A percentile compares a stretch with the other conserved stretches of the same genome.
Conservation (phyloP, 805 yeast genomes). For the Pichia eremophila region DNA sequence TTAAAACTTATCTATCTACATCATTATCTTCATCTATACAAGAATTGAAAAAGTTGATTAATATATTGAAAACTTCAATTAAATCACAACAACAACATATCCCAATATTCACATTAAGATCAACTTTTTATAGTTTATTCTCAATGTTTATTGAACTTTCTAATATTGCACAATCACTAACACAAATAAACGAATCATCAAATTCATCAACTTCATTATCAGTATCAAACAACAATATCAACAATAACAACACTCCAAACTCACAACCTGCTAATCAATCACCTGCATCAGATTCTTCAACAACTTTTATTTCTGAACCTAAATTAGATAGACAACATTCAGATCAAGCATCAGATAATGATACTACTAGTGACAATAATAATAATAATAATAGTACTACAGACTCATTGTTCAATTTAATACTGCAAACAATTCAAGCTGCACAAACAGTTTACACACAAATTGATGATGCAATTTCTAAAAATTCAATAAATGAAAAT, state of each 20-base stretch:
- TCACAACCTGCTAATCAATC: neutral
- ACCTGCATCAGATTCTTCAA: neutral
- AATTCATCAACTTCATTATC: too few relatives aligned
- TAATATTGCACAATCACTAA: neutral
- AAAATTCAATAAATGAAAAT: constrained; percentile 37
- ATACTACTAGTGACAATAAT: constrained; percentile 16
- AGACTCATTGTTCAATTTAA: constrained; percentile 22
- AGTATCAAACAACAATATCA: too few relatives aligned
- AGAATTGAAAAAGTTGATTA: constrained; percentile 15
- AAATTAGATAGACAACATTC: constrained; percentile 24
- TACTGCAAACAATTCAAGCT: constrained; percentile 28
- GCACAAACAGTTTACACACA: constrained; percentile 76
- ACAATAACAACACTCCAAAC: too few relatives aligned
- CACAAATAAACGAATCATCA: neutral
- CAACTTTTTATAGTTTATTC: constrained; percentile 20
- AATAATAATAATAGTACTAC: constrained; percentile 12
- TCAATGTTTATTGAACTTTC: constrained; percentile 21
- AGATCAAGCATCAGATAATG: constrained; percentile 10
- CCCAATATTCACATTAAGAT: constrained; percentile 13
- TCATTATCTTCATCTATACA: neutral
- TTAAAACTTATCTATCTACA: neutral
- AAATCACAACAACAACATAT: constrained; percentile 1
- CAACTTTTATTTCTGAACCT: neutral
- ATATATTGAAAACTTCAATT: constrained; percentile 10
- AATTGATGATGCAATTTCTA: constrained; percentile 56